Evolutionary conservation across 768 basidiomycete genomes (phyloP), one percentile per base, ranked within the genome.

Genomic region (Mycena alexandri): DNA sequence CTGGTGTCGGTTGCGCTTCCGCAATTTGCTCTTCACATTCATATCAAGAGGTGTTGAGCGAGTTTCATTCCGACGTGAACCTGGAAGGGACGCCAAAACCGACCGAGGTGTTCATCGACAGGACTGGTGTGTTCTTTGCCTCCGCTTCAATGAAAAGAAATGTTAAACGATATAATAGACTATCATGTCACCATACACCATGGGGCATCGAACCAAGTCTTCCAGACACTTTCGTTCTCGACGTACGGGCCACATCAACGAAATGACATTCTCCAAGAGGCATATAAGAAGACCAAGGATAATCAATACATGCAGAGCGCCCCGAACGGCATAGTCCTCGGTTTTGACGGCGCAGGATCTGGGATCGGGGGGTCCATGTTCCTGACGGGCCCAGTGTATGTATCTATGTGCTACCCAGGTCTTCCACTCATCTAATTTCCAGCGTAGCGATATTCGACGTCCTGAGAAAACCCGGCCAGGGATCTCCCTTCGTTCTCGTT

Each of bases 171-270:
- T 36, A 25, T 25, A 44, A 72, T 77, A 94, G 97, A 98, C 75
- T 98, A 98, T 74, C 90, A 93, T 67, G 88, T 99, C 61, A 87
- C 92, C 46, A 96, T 98, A 59, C 89, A 90, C 77, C 86, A 90
- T 16, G 86, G 87, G 17, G 83, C 86, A 0, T 73, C 78, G 21
- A 72, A 71, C 29, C 63, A 66, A 34, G 74, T 84, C 7, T 86
- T 88, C 13, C 97, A 98, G 73, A 93, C 93, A 58, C 86, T 99
- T 19, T 89, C 90, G 0, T 98, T 96, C 79, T 97, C 96, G 0
- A 88, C 90, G 0, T 98, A 98, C 77, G 94, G 95, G 0, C 95
- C 97, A 10, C 96, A 96, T 76, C 94, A 92, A 74, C 90, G 91
- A 77, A 94, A 96, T 76, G 88, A 86, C 68, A 79, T 86, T 11